These are phyloP conservation scores for Rhodotorula sphaerocarpa DNA, from an alignment of 768 basidiomycete genomes.

Conservation along the genomic window DNA sequence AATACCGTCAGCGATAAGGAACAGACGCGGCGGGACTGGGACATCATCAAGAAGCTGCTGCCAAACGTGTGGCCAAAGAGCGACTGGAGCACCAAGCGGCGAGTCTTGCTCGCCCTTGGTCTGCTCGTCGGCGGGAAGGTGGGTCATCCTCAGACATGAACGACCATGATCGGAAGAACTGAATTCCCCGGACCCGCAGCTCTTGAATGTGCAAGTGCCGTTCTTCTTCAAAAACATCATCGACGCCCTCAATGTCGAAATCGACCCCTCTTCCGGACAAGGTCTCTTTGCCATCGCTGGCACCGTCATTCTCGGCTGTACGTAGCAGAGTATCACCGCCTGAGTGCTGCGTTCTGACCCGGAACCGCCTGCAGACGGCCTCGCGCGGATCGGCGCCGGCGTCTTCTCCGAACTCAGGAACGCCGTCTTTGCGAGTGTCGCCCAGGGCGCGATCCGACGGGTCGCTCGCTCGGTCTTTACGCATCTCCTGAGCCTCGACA, in stretches of 20 bases:
- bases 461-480: slow-evolving; percentile 94
- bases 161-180: background rate
- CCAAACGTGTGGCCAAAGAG: slow-evolving; percentile 79
- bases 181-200: slow-evolving; percentile 46
- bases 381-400: slow-evolving; percentile 78
- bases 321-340: slow-evolving; percentile 43
- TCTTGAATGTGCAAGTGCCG: slow-evolving; percentile 97
- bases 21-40: slow-evolving; percentile 56
- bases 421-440: slow-evolving; percentile 90
- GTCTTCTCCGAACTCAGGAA: slow-evolving; percentile 87
- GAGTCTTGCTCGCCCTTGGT: slow-evolving; percentile 72
- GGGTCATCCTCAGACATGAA: slow-evolving; percentile 28
- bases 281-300: slow-evolving; percentile 90
- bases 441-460: slow-evolving; percentile 85
- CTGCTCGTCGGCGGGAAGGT: slow-evolving; percentile 82
- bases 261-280: slow-evolving; percentile 53
- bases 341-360: background rate
- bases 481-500: slow-evolving; percentile 79
- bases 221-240: slow-evolving; percentile 86
- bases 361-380: slow-evolving; percentile 58
- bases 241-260: slow-evolving; percentile 76
- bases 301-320: slow-evolving; percentile 82
- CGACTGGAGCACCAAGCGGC: slow-evolving; percentile 66
- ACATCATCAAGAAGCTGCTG: slow-evolving; percentile 70
- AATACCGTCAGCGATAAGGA: slow-evolving; percentile 19